Evolutionary conservation across 768 basidiomycete genomes (phyloP), one percentile per base, ranked within the genome.

Genomic region (Cytidiella melzeri): DNA sequence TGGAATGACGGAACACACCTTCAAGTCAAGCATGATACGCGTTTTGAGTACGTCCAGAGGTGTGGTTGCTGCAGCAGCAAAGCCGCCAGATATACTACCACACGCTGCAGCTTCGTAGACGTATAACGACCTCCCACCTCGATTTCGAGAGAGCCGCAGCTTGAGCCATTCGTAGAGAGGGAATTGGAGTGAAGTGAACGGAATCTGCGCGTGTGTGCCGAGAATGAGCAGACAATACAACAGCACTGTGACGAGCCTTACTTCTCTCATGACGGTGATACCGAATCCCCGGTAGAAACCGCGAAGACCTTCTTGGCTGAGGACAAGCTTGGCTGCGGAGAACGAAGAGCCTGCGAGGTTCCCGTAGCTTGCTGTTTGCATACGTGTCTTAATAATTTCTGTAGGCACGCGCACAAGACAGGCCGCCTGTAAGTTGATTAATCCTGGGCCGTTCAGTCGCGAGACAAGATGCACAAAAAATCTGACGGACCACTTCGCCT

Each of bases 21-120:
- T 74, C 46, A 88, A 73, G 59, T 95, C 93, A 6, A 98, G 76
- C 96, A 99, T 99, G 39, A 96, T 87, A 15, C 96, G 79, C 1
- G 96, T 99, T 65, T 99, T 99, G 27, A 96, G 75, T 2, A 98
- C 96, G 60, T 99, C 96, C 25, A 99, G 72, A 1, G 96, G 96
- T 0, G 96, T 98, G 1, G 96, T 98, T 28, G 86, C 56, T 0
- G 85, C 89, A 1, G 93, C 95, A 4, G 93, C 93, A 23, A 89
- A 69, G 0, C 87, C 95, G 6, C 96, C 96, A 0, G 96, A 88
- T 41, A 95, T 71, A 60, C 86, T 89, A 2, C 95, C 96, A 58
- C 95, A 98, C 3, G 84, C 54, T 0, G 93, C 94, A 44, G 91
- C 86, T 66, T 90, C 85, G 52, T 83, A 76, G 2, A 81, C 80